phyloP scores from a whole-genome alignment of 2,329 filamentous ascomycete genomes.

The Tolypocladium cylindrosporum region DNA sequence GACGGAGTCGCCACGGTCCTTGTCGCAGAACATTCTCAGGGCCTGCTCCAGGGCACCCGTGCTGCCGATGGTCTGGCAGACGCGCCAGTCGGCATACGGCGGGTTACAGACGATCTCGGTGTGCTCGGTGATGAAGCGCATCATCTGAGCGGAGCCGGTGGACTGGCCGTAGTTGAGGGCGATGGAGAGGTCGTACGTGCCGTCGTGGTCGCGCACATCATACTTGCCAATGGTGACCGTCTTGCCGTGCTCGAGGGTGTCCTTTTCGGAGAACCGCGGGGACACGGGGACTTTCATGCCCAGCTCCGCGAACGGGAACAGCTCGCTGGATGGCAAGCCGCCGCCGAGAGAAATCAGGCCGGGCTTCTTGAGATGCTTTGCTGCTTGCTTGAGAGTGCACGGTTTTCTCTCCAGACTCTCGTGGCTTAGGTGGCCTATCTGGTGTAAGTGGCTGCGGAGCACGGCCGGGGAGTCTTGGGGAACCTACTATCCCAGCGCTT shows the following conservation, averaged over 20 bases:
- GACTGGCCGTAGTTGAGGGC: constrained; percentile 91
- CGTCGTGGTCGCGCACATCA: constrained; percentile 54
- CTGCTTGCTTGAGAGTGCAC: constrained; percentile 74
- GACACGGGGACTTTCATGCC: constrained; percentile 61
- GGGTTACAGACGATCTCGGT: constrained; percentile 83
- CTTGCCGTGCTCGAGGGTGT: constrained; percentile 49
- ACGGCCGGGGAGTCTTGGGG: background rate
- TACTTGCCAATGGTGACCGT: constrained; percentile 68
- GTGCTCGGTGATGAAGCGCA: constrained; percentile 89
- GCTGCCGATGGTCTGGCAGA: constrained; percentile 73
- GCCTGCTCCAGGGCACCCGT: constrained; percentile 79
- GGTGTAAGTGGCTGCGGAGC: background rate
- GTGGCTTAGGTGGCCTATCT: constrained; percentile 44
- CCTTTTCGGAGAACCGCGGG: constrained; percentile 61
- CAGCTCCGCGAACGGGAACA: constrained; percentile 84
- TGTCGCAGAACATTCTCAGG: constrained; percentile 68
- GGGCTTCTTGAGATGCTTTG: constrained; percentile 66
- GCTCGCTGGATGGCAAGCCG: constrained; percentile 75
- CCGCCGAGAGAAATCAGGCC: constrained; percentile 88
- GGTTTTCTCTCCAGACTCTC: constrained; percentile 53
- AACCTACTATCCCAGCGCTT: constrained; percentile 76
- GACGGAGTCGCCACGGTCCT: constrained; percentile 61
- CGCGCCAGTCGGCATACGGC: constrained; percentile 84
- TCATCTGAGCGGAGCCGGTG: constrained; percentile 72
- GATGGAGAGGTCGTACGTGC: constrained; percentile 64